phyloP scores from a whole-genome alignment of 129 eudicot species.

The Flaveria robusta region DNA sequence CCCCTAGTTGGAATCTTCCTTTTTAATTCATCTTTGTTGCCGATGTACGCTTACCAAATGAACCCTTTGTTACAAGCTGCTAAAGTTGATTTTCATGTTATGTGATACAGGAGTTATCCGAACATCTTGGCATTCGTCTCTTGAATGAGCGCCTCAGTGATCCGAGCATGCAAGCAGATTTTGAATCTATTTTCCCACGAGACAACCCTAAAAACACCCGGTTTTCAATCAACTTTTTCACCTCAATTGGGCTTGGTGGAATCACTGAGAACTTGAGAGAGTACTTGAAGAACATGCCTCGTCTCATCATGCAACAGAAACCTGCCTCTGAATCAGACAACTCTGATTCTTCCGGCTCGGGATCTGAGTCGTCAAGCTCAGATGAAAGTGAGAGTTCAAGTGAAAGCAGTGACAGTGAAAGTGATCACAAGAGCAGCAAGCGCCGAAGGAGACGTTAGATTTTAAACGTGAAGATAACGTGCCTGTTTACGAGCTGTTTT shows the following conservation, averaged over 20 bases:
- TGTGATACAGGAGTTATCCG: constrained; percentile 75
- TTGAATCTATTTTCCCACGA: constrained; percentile 82
- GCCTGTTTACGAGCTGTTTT: neutral
- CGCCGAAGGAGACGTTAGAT: constrained; percentile 43
- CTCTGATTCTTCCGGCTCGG: constrained; percentile 48
- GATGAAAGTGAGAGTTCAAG: constrained; percentile 56
- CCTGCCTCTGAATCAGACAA: constrained; percentile 65
- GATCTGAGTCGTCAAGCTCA: constrained; percentile 59
- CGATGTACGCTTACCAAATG: neutral
- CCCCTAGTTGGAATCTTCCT: neutral
- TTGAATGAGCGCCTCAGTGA: constrained; percentile 85
- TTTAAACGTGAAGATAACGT: constrained; percentile 6
- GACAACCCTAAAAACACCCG: constrained; percentile 89
- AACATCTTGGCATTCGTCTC: constrained; percentile 90
- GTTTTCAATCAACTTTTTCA: constrained; percentile 86
- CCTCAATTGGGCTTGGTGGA: constrained; percentile 96
- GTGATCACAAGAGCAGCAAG: constrained; percentile 48
- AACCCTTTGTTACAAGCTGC: neutral
- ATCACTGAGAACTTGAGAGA: constrained; percentile 89
- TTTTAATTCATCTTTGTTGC: neutral
- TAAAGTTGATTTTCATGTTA: constrained; percentile 9
- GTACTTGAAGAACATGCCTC: constrained; percentile 90
- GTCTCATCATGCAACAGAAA: constrained; percentile 91
- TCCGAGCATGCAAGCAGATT: constrained; percentile 78
- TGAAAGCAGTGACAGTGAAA: constrained; percentile 43